These are phyloP conservation scores for Rhodotorula paludigena DNA, from an alignment of 768 basidiomycete genomes.

Conservation along the genomic window DNA sequence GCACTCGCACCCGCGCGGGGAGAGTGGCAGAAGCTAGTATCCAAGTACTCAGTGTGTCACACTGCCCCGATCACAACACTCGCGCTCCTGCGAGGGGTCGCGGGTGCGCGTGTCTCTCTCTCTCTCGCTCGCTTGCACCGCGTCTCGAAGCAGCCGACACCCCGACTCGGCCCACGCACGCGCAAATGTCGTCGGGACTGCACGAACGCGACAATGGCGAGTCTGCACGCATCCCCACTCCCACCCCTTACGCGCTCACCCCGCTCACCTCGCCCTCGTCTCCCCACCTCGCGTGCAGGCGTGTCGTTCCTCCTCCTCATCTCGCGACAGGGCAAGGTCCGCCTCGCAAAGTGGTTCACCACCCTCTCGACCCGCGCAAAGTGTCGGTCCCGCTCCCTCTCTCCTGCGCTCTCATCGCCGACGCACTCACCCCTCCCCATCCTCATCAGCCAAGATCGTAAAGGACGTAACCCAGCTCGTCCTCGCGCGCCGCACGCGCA, in stretches of 20 bases:
- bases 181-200: conserved; percentile 26
- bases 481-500: conserved; percentile 68
- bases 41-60: too few relatives aligned
- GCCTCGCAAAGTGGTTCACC: conserved; percentile 92
- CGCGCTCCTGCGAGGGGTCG: too few relatives aligned
- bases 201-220: conserved; percentile 39
- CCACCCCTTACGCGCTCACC: conserved; percentile 16
- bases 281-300: conserved; percentile 51
- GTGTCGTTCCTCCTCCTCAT: conserved; percentile 88
- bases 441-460: conserved; percentile 64
- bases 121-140: too few relatives aligned
- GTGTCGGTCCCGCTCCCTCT: conserved; percentile 1
- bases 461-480: conserved; percentile 94
- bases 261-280: conserved; percentile 48
- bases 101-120: too few relatives aligned
- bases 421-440: background rate
- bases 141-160: too few relatives aligned
- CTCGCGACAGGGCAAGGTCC: conserved; percentile 91
- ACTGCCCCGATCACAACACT: too few relatives aligned
- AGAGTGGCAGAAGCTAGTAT: too few relatives aligned
- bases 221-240: background rate
- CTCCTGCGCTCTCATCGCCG: background rate
- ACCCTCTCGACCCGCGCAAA: conserved; percentile 68
- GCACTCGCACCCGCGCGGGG: too few relatives aligned
- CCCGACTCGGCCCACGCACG: too few relatives aligned